Evolutionary conservation across 805 yeast species (phyloP).

Genomic region (Myxozyma neotropica): DNA sequence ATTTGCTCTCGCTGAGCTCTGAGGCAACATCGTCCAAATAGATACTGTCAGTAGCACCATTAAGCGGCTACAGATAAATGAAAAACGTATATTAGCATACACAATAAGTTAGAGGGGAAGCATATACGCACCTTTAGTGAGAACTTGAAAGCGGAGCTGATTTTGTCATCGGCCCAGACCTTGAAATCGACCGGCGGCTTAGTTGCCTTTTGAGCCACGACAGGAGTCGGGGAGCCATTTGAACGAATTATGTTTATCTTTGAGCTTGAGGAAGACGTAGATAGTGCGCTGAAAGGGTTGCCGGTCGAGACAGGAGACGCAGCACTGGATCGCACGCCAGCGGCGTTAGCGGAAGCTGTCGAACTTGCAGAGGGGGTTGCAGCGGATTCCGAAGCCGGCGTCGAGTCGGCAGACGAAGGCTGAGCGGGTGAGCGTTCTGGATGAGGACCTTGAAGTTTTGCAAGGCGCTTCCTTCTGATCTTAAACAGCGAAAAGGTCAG

Average conservation of each 20-base stretch:
- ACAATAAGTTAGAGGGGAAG: no score
- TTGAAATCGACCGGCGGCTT: constrained; percentile 18
- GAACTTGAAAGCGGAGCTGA: constrained; percentile 13
- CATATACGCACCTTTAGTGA: constrained; percentile 14
- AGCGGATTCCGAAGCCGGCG: constrained; percentile 5
- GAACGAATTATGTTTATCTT: constrained; percentile 17
- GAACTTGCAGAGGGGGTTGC: constrained; percentile 13
- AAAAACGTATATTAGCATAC: no score
- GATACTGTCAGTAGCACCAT: not conserved
- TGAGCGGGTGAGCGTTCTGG: constrained; percentile 16
- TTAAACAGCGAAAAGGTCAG: not conserved
- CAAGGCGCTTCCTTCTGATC: constrained; percentile 57
- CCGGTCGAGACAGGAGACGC: constrained; percentile 4
- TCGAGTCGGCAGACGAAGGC: constrained; percentile 12
- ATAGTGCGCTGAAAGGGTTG: constrained; percentile 22
- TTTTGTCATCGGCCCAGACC: constrained; percentile 24
- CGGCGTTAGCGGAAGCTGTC: not conserved
- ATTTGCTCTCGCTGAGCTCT: constrained; percentile 10
- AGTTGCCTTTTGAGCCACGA: not conserved
- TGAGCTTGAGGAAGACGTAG: not conserved
- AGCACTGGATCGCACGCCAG: constrained; percentile 6
- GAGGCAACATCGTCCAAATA: constrained; percentile 21
- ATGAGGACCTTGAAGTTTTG: constrained; percentile 46
- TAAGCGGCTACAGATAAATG: not conserved
- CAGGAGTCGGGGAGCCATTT: constrained; percentile 1